These are phyloP conservation scores for Nicotiana benthamiana DNA, from an alignment of 257 asterid genomes.

Conservation along the genomic window DNA sequence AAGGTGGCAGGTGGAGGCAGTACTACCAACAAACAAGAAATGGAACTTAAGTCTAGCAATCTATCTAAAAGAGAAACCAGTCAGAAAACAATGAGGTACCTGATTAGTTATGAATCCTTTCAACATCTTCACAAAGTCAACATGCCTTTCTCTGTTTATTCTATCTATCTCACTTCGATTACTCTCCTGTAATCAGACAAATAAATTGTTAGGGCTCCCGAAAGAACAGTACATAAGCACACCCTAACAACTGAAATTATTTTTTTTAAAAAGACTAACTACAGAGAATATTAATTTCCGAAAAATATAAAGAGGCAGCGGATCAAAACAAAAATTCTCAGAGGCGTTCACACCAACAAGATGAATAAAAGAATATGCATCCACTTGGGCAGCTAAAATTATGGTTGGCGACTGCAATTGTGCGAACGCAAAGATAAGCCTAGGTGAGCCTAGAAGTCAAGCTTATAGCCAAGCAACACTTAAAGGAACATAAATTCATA, in stretches of 20 bases:
- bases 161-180: constrained; percentile 75
- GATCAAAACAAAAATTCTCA: not conserved
- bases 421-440: not conserved
- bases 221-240: not conserved
- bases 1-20: too few species aligned
- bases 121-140: constrained; percentile 75
- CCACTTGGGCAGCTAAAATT: not conserved
- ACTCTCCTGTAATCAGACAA: constrained; percentile 61
- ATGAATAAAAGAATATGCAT: not conserved
- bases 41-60: not conserved
- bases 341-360: not conserved
- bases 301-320: not conserved
- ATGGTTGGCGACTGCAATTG: not conserved
- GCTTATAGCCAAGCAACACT: not conserved
- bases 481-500: not conserved
- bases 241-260: not conserved
- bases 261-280: too few species aligned
- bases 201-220: not conserved
- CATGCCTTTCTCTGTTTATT: constrained; percentile 64
- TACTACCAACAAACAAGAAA: not conserved
- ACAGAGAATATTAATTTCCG: not conserved
- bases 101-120: constrained; percentile 75
- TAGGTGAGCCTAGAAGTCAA: not conserved
- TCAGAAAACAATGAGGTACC: constrained; percentile 34
- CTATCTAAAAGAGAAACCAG: not conserved